Percentiles rank a stretch among this genome's conserved stretches.
These are phyloP conservation scores for Isatis lusitanica DNA, from an alignment of 441 rosid genomes.

Conservation along the genomic window DNA sequence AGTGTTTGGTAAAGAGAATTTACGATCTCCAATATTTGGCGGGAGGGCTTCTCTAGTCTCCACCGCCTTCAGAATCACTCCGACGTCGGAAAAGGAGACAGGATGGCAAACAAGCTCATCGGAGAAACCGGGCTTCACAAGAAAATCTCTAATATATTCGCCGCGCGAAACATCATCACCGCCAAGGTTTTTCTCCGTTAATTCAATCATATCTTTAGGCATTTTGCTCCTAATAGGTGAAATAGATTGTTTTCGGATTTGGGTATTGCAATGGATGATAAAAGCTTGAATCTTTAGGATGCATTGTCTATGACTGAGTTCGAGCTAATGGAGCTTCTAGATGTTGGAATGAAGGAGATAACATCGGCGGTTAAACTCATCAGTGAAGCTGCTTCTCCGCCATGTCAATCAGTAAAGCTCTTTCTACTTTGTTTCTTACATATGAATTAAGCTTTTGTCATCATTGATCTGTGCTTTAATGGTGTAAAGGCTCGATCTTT, in stretches of 20 bases:
- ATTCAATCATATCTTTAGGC: not conserved
- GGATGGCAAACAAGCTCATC: conserved; percentile 70
- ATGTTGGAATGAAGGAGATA: conserved; percentile 57
- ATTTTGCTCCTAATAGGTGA: not conserved
- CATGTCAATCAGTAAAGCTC: conserved; percentile 59
- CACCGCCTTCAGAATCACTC: not conserved
- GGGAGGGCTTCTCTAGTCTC: not conserved
- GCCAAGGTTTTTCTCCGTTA: conserved; percentile 51
- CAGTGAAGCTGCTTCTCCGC: conserved; percentile 68
- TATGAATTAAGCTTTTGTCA: not conserved
- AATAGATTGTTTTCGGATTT: not conserved
- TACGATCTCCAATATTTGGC: conserved; percentile 25
- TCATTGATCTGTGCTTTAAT: not conserved
- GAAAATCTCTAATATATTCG: conserved; percentile 55
- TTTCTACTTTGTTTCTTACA: not conserved
- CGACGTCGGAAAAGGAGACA: conserved; percentile 20
- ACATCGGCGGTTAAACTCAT: conserved; percentile 57
- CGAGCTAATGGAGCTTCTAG: conserved; percentile 74
- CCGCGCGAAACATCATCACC: conserved; percentile 72
- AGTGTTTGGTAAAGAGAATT: not conserved
- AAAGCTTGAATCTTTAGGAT: conserved; percentile 43
- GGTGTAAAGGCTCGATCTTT: conserved; percentile 46
- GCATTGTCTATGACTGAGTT: conserved; percentile 77
- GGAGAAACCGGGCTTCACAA: conserved; percentile 57
- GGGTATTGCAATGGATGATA: not conserved